phyloP scores from a whole-genome alignment of 1,139 yeast species.

The Kodamaea arcana region DNA sequence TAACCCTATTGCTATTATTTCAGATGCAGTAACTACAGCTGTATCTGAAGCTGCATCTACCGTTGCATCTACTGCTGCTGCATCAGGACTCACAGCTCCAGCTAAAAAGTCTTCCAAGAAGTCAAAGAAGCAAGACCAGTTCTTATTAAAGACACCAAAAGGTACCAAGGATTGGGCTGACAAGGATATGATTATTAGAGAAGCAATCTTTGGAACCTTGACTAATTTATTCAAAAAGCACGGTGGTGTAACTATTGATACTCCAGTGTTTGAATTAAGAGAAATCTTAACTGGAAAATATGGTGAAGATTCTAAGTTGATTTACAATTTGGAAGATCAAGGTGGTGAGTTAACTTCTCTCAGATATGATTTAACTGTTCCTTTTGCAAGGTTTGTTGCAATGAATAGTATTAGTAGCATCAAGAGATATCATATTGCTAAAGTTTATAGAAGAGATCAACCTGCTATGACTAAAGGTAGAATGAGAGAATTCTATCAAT shows the following conservation, averaged over 20 bases:
- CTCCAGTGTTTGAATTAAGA: conserved; percentile 94
- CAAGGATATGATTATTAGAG: conserved; percentile 92
- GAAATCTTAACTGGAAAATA: conserved; percentile 95
- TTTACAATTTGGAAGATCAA: conserved; percentile 93
- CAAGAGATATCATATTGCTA: conserved; percentile 94
- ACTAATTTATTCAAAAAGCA: conserved; percentile 81
- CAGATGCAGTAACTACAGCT: conserved; percentile 12
- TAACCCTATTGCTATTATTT: conserved; percentile 12
- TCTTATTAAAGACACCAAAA: conserved; percentile 87
- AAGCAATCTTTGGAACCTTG: conserved; percentile 72
- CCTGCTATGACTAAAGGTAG: conserved; percentile 99
- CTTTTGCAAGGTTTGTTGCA: conserved; percentile 95
- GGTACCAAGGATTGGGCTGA: conserved; percentile 99
- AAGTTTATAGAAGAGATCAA: conserved; percentile 96
- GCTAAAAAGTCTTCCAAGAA: conserved; percentile 20
- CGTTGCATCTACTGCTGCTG: conserved; percentile 9
- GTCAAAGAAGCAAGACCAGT: conserved; percentile 36
- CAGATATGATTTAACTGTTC: conserved; percentile 94
- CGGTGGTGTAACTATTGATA: conserved; percentile 96
- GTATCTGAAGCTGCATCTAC: conserved; percentile 7
- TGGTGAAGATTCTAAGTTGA: conserved; percentile 95
- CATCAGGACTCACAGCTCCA: conserved; percentile 8
- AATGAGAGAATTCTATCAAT: conserved; percentile 98
- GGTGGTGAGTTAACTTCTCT: conserved; percentile 96
- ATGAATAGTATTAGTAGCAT: conserved; percentile 86